Evolutionary conservation across 2,329 filamentous ascomycete genomes (phyloP).

Genomic region (Leptographium lundbergii): DNA sequence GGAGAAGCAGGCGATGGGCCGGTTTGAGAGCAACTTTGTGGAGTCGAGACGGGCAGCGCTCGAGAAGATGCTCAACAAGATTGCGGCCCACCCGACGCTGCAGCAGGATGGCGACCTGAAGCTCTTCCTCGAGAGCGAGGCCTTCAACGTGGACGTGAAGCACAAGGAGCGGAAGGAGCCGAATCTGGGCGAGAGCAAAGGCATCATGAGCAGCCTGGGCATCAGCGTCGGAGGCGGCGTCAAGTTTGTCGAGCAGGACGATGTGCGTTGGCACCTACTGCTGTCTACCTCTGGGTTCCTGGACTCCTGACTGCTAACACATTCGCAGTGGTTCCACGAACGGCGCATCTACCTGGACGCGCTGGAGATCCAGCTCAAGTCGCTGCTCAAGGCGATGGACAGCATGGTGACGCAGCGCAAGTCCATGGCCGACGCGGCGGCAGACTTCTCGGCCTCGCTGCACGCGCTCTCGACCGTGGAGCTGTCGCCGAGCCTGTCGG

Average conservation of each 20-base stretch:
- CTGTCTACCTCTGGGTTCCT: background rate
- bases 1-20: slow-evolving; percentile 92
- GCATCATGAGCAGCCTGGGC: slow-evolving; percentile 76
- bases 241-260: slow-evolving; percentile 97
- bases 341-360: slow-evolving; percentile 90
- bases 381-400: slow-evolving; percentile 85
- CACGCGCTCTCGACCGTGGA: slow-evolving; percentile 88
- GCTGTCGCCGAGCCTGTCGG: slow-evolving; percentile 75
- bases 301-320: slow-evolving; percentile 2
- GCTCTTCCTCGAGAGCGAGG: slow-evolving; percentile 90
- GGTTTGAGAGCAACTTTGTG: slow-evolving; percentile 94
- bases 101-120: slow-evolving; percentile 92
- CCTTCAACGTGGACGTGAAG: slow-evolving; percentile 93
- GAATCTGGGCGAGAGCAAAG: slow-evolving; percentile 78
- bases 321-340: slow-evolving; percentile 82
- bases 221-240: slow-evolving; percentile 66
- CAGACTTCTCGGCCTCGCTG: slow-evolving; percentile 87
- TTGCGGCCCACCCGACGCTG: slow-evolving; percentile 72
- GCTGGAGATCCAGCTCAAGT: slow-evolving; percentile 80
- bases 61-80: slow-evolving; percentile 98
- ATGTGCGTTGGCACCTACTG: slow-evolving; percentile 42
- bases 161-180: slow-evolving; percentile 91
- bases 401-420: slow-evolving; percentile 86
- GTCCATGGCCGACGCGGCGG: slow-evolving; percentile 82
- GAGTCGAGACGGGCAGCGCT: slow-evolving; percentile 82